phyloP scores from a whole-genome alignment of 345 rosid species.

The Lumnitzera racemosa region DNA sequence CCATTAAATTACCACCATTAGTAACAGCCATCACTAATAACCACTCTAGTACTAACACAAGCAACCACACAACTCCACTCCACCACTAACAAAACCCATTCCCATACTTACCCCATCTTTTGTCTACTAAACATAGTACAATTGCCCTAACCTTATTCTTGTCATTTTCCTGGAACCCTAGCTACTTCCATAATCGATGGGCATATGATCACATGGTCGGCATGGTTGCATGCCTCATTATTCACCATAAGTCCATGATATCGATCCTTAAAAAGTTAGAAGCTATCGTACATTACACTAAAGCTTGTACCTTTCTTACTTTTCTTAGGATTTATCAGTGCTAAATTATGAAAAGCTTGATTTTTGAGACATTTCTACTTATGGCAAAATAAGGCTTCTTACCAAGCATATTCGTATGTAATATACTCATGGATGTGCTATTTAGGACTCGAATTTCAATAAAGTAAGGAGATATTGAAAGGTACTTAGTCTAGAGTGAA shows the following conservation, averaged over 20 bases:
- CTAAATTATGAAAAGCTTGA: constrained; percentile 38
- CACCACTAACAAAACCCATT: neutral
- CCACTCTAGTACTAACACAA: too few relatives aligned
- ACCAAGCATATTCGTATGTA: constrained; percentile 53
- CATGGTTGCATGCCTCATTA: constrained; percentile 32
- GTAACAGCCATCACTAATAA: too few relatives aligned
- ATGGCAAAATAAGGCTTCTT: constrained; percentile 43
- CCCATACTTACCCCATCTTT: constrained; percentile 33
- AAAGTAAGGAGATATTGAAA: constrained; percentile 4
- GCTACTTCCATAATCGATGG: constrained; percentile 40
- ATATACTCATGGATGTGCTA: constrained; percentile 53
- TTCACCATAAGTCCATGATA: constrained; percentile 17
- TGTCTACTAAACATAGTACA: constrained; percentile 31
- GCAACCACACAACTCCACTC: too few relatives aligned
- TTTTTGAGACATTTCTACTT: constrained; percentile 39
- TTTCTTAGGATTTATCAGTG: constrained; percentile 68
- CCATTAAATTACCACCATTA: too few relatives aligned
- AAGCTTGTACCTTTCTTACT: constrained; percentile 45
- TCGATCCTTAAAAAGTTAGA: constrained; percentile 33
- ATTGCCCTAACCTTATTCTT: constrained; percentile 56
- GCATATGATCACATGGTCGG: constrained; percentile 47
- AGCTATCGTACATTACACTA: constrained; percentile 28
- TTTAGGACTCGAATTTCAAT: constrained; percentile 31
- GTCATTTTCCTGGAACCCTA: constrained; percentile 44
- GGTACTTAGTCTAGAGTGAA: too few relatives aligned